Conservation (phyloP, 208 protist species). For the Acanthamoeba lugdunensis region DNA sequence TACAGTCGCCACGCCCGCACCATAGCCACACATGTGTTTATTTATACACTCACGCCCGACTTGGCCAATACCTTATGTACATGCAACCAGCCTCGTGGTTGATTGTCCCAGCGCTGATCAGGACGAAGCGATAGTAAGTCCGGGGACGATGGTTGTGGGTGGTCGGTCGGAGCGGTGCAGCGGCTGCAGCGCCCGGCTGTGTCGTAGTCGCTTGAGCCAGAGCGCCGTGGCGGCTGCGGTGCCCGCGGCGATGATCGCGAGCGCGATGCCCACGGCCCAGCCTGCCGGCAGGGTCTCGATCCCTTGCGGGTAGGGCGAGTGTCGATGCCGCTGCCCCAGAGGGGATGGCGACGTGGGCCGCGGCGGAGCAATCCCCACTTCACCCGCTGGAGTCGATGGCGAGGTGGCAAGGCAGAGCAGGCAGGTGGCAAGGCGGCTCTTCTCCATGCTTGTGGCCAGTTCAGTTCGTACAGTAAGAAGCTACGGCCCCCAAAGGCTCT, state of each 20-base stretch:
- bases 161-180: no score
- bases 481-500: no score
- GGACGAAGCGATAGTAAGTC: no score
- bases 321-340: background rate
- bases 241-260: background rate
- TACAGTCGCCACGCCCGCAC: background rate
- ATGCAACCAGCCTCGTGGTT: background rate
- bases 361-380: no score
- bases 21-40: background rate
- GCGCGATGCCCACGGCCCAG: background rate
- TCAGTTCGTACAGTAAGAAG: background rate
- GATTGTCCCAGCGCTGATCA: no score
- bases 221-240: background rate
- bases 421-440: background rate
- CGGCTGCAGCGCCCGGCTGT: no score
- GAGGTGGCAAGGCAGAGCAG: no score
- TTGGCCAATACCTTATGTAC: background rate
- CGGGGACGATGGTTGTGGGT: background rate
- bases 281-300: background rate
- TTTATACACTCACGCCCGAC: background rate
- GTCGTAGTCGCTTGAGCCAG: background rate
- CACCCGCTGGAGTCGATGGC: background rate
- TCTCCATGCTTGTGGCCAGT: background rate
- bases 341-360: background rate
- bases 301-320: background rate